Evolutionary conservation across 1,284 basidiomycete genomes (phyloP).

Genomic region (Dichomitus squalens): DNA sequence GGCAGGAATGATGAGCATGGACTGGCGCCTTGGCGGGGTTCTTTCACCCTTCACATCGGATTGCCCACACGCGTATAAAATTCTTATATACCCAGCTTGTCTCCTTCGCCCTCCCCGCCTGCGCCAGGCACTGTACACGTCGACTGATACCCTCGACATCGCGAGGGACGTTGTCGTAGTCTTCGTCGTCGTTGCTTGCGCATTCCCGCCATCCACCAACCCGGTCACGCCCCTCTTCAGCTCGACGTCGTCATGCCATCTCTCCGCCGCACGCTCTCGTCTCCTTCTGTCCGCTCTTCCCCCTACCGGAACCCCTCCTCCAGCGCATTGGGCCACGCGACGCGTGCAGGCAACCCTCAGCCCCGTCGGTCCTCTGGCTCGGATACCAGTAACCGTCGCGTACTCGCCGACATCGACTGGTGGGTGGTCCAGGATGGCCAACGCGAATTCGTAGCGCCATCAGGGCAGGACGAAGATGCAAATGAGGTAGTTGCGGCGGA

Average conservation of each 20-base stretch:
- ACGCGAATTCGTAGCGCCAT: conserved; percentile 40
- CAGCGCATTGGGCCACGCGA: conserved; percentile 33
- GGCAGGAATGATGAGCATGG: conserved; percentile 18
- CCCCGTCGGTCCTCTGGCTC: conserved; percentile 67
- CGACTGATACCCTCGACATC: conserved; percentile 28
- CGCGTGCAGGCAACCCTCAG: conserved; percentile 42
- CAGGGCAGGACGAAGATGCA: conserved; percentile 25
- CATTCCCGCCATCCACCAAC: conserved; percentile 61
- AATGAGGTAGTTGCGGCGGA: conserved; percentile 24
- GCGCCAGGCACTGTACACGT: conserved; percentile 24
- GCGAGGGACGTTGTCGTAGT: conserved; percentile 14
- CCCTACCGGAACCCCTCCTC: conserved; percentile 52
- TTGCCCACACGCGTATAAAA: conserved; percentile 32
- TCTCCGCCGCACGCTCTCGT: conserved; percentile 72
- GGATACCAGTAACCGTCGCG: conserved; percentile 61
- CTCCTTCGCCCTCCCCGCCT: conserved; percentile 19
- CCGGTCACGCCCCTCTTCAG: conserved; percentile 35
- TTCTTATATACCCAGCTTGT: conserved; percentile 19
- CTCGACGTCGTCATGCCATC: conserved; percentile 57
- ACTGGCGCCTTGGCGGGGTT: conserved; percentile 9
- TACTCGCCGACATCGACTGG: conserved; percentile 83
- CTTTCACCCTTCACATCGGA: conserved; percentile 34
- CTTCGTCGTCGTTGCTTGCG: conserved; percentile 38
- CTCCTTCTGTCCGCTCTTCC: conserved; percentile 61
- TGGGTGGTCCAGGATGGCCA: conserved; percentile 77